Conservation (phyloP, 139 green algal species). For the Zygnema cylindricum region DNA sequence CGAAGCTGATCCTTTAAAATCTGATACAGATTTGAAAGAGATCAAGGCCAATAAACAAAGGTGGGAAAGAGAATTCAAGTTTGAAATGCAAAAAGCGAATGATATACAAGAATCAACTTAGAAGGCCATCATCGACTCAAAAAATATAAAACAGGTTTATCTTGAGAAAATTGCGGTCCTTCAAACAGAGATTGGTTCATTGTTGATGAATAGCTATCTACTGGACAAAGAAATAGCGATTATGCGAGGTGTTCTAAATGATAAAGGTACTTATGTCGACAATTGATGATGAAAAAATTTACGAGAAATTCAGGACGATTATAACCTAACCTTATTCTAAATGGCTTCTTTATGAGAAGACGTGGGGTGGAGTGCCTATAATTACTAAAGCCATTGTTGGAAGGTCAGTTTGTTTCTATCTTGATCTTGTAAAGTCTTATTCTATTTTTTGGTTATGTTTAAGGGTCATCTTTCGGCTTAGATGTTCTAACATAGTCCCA, state of each 20-base stretch:
- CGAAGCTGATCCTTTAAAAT: not conserved
- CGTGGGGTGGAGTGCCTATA: too few relatives aligned
- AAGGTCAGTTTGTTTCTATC: too few relatives aligned
- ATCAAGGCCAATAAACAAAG: not conserved
- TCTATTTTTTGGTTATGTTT: too few relatives aligned
- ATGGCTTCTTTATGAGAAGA: not conserved
- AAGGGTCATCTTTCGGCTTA: too few relatives aligned
- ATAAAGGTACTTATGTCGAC: not conserved
- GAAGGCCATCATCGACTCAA: not conserved
- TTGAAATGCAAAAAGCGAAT: not conserved
- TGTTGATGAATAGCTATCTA: not conserved
- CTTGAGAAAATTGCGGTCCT: not conserved
- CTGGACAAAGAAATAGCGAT: not conserved
- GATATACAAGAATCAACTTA: not conserved
- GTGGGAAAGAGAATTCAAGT: not conserved
- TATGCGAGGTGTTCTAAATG: not conserved
- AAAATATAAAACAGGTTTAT: not conserved
- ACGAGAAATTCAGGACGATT: constrained; percentile 3
- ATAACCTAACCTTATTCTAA: not conserved
- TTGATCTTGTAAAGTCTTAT: too few relatives aligned
- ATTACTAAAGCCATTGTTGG: too few relatives aligned
- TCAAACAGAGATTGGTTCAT: not conserved
- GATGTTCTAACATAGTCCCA: too few relatives aligned
- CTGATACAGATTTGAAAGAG: not conserved
- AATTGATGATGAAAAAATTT: not conserved